Conservation (phyloP, 805 yeast genomes). For the Naumovozyma dairenensis region DNA sequence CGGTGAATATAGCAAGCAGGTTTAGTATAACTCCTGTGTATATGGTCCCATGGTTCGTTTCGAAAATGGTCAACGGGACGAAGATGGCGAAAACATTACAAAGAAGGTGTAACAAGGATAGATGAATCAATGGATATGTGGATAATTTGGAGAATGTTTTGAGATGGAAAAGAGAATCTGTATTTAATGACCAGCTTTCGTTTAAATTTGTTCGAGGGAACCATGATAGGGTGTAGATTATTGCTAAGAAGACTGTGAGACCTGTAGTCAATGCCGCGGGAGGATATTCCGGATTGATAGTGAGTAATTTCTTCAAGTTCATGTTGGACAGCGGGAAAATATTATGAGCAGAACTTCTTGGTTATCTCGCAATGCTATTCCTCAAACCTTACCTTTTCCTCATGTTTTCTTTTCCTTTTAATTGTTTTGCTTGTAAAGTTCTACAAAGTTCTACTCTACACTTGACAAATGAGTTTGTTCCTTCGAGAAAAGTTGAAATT, state of each 20-base stretch:
- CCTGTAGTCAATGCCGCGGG: constrained; percentile 62
- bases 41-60: constrained; percentile 68
- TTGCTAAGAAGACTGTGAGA: constrained; percentile 41
- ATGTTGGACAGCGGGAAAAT: not conserved
- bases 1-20: constrained; percentile 59
- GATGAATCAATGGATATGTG: constrained; percentile 64
- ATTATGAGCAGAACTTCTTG: not conserved
- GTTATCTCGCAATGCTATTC: no score
- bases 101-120: constrained; percentile 48
- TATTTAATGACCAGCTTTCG: not conserved
- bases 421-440: no score
- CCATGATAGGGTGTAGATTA: constrained; percentile 34
- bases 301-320: not conserved
- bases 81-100: constrained; percentile 49
- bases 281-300: constrained; percentile 11
- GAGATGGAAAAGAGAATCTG: not conserved
- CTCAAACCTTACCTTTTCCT: no score
- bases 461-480: no score
- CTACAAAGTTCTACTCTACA: no score
- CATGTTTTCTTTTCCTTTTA: no score
- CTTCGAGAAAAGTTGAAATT: no score
- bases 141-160: constrained; percentile 27
- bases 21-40: constrained; percentile 76
- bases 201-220: constrained; percentile 3
- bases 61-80: constrained; percentile 56